These are phyloP conservation scores for Bolboschoenoplectus hybrid DNA, from an alignment of 202 grass and related monocot species.

Conservation along the genomic window DNA sequence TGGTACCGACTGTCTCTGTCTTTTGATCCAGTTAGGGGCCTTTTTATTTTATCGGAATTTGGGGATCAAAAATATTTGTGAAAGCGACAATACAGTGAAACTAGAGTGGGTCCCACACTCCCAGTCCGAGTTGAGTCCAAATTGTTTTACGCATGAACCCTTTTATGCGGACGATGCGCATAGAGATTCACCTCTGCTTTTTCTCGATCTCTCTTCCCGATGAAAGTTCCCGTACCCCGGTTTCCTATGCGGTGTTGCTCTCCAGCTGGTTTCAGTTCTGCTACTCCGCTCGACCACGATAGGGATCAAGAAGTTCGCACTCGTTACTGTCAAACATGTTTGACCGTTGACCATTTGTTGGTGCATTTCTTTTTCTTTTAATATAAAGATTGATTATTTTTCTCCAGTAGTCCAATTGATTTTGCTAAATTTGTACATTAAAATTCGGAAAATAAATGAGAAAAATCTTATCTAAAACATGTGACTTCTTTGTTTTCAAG, in stretches of 20 bases:
- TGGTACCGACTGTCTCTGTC: neutral
- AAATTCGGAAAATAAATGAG: too few relatives aligned
- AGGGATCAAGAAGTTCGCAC: neutral
- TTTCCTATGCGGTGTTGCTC: neutral
- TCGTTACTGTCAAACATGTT: neutral
- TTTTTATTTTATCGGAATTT: constrained; percentile 15
- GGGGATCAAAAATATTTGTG: constrained; percentile 9
- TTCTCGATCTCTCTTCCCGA: constrained; percentile 29
- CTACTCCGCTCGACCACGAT: constrained; percentile 11
- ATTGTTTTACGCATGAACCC: neutral
- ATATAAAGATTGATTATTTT: neutral
- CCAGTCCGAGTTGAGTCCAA: neutral
- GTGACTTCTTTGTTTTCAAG: too few relatives aligned
- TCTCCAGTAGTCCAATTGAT: too few relatives aligned
- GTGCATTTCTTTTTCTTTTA: neutral
- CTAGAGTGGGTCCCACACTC: neutral
- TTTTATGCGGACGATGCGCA: neutral
- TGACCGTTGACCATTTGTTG: constrained; percentile 14
- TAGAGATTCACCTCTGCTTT: neutral
- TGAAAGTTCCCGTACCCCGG: neutral
- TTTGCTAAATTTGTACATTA: too few relatives aligned
- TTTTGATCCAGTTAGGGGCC: neutral
- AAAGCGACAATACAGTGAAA: constrained; percentile 18
- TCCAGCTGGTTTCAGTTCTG: constrained; percentile 21
- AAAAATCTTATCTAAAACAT: too few relatives aligned